Evolutionary conservation across 306 rosid species (phyloP), one percentile per base, ranked within the genome.

Genomic region (Medicago lupulina): DNA sequence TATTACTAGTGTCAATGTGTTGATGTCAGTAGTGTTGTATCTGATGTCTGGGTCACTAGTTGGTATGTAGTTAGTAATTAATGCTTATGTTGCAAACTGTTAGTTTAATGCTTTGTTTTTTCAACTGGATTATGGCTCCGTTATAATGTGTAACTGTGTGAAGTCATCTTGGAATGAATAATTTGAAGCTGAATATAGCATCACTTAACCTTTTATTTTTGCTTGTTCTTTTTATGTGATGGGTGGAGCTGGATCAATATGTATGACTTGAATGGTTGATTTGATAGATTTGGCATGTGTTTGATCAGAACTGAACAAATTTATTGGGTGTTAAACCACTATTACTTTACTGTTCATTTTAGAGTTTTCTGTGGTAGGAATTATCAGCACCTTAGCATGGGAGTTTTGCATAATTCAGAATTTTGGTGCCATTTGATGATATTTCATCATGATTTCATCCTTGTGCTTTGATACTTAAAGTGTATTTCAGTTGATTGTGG

Each of bases 261-360:
- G 10, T 60, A 23, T 74, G 69, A 60, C n/a, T 44, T 64, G n/a
- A 71, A 71, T 57, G 66, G 3, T 10, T 38, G 6, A 8, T 38
- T 39, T 55, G 9, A 16, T 31, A 8, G 36, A 11, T 58, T 73
- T 18, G 36, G 36, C 41, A 8, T 21, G 76, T 38, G 23, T 51
- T 34, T 50, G 62, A 7, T 23, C n/a, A 25, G 15, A 47, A 2
- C 8, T 70, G 17, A n/a, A 50, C n/a, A 8, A 6, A 9, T 34
- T 31, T 50, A 38, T 50, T 54, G 2, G 7, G 51, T 12, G 51
- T 17, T n/a, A 54, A 54, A 57, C 1, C 50, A 12, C n/a, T 44
- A 4, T 11, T 41, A 41, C 54, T 39, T 40, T 39, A 25, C 3
- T 55, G 54, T 71, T 49, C 10, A 1, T 59, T 60, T 12, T 31